Evolutionary conservation across 1,284 basidiomycete genomes (phyloP), one percentile per base, ranked within the genome.

Genomic region (Psilocybe mexicana): DNA sequence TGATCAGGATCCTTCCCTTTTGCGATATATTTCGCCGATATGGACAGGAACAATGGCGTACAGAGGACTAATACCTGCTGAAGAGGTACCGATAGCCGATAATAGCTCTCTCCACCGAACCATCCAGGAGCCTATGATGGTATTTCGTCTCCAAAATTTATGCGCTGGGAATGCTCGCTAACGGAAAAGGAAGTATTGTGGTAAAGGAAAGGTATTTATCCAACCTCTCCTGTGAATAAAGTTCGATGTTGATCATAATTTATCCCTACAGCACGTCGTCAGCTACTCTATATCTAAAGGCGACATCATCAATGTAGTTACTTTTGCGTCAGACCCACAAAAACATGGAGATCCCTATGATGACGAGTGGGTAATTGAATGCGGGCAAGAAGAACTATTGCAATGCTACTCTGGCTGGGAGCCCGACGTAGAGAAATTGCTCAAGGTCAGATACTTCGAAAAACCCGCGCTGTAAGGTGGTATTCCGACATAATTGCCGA

Each of bases 11-110:
- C 44, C 46, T 28, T 58, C 52, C 14, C 57, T 75, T n/a, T 50
- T 71, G 55, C 56, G 59, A 44, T 67, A 63, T 28, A 67, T 74
- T 12, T 63, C 74, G 36, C 77, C 79, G 4, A 66, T 67, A 8
- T 81, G 76, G 76, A 78, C 74, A 11, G 79, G 79, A 18, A 76
- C 70, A 7, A 66, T 72, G 40, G 74, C 74, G 3, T 81, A 80
- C 61, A 71, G 79, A 40, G 72, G 69, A 6, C 66, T 79, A 11
- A 68, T 75, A 49, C 64, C 72, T 63, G 63, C 67, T 44, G 45
- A 70, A 44, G 57, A 69, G 63, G 64, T 76, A 51, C 64, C 60
- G 33, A 49, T 58, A 24, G 48, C 55, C 30, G 46, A 49, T 23
- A 46, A 69, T 42, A 68, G 68, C 33, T 64, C 65, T 4, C 53